Base-by-base conservation (phyloP, 2,329 filamentous ascomycete genomes). In the Colletotrichum shisoi region DNA sequence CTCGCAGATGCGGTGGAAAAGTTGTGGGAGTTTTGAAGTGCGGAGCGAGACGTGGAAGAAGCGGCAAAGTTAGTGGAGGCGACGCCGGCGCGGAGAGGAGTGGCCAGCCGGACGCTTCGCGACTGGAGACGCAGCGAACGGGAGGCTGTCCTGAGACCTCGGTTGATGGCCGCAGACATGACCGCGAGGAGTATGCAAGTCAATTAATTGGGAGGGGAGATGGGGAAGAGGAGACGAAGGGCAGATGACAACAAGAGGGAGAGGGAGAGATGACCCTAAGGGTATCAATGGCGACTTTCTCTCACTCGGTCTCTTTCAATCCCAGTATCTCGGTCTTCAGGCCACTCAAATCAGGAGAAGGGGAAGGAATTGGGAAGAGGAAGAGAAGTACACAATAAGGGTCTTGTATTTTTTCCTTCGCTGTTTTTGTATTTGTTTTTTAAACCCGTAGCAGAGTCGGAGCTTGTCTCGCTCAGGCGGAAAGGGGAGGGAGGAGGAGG, bases 121-220 rank as follows among this genome's bases (percentile, higher is more conserved):
- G 79, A 78, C 70, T 80, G 79, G 73, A 82, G 76, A 73, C 82
- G 83, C 76, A 86, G 76, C 73, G 84, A 83, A 80, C 80, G 84
- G 72, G 84, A 82, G 70, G 82, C 84, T 72, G 83, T 80, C 73
- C 84, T 82, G 72, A 87, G 77, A 76, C 81, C 82, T 73, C 84
- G 83, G 74, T 80, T 81, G 77, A 83, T 81, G 27, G 64, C 64
- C 75, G 82, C 81, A 77, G 84, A 86, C 84, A 86, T 86, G 75
- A 71, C 57, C 42, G 40, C 53, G 45, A 67, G 53, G 31, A 37
- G 39, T 40, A 54, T 63, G 58, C 58, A 68, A 37, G 59, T 46
- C 60, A 64, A 69, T 68, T 56, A 56, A 64, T 45, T 63, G 67
- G 45, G 39, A 52, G 27, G 39, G 21, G 44, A 56, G 48, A 40